These are phyloP conservation scores for Pichia paraexigua DNA, from an alignment of 805 yeast genomes.

Conservation along the genomic window DNA sequence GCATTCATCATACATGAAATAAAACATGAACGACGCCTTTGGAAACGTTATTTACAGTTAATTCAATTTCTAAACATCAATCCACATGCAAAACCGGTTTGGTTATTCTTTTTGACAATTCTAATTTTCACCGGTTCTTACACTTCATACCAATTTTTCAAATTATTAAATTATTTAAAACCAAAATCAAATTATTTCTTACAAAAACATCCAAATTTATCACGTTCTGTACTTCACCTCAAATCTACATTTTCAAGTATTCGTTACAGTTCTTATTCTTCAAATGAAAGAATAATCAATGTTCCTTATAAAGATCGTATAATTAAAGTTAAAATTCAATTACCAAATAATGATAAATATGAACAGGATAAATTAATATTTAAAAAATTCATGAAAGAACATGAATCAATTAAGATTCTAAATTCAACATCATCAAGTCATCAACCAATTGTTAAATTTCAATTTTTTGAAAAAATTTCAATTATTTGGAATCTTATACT, in stretches of 20 bases:
- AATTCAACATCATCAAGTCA: not conserved
- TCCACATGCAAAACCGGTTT: constrained; percentile 27
- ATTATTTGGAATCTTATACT: constrained; percentile 69
- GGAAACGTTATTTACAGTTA: constrained; percentile 12
- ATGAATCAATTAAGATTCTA: constrained; percentile 9
- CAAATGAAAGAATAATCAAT: constrained; percentile 33
- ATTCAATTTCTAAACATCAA: constrained; percentile 20
- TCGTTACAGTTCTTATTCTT: not conserved
- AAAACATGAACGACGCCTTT: constrained; percentile 7
- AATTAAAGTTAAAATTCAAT: constrained; percentile 37
- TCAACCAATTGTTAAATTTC: constrained; percentile 34
- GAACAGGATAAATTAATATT: constrained; percentile 50
- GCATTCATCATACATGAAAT: not conserved
- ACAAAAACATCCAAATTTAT: not conserved
- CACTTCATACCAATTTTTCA: constrained; percentile 19
- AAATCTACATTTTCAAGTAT: not conserved
- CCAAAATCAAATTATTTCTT: constrained; percentile 4
- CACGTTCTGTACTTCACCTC: constrained; percentile 1
- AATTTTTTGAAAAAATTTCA: constrained; percentile 61
- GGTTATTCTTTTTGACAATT: constrained; percentile 25
- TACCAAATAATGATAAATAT: constrained; percentile 37
- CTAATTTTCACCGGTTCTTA: constrained; percentile 19
- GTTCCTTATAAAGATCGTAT: constrained; percentile 39
- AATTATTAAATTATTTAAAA: constrained; percentile 16
- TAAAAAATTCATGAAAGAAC: constrained; percentile 35